A percentile compares a stretch with the other conserved stretches of the same genome.
These are phyloP conservation scores for Telfairia occidentalis DNA, from an alignment of 331 rosid species.

Conservation along the genomic window DNA sequence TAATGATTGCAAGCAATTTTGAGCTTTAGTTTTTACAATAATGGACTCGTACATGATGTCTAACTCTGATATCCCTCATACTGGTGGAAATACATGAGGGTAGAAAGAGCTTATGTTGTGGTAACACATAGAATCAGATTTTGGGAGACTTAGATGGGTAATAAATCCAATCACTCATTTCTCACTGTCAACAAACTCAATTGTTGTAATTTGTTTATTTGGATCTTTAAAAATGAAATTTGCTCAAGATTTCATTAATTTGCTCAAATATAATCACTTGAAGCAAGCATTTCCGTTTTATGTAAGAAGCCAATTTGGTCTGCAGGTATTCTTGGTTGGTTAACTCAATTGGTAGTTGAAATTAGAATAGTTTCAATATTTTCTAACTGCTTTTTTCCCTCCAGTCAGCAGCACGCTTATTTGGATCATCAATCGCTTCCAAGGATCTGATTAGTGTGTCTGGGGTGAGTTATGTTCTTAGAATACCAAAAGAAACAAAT, in stretches of 20 bases:
- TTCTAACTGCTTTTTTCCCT: conserved; percentile 9
- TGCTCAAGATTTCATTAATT: background rate
- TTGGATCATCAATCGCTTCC: conserved; percentile 77
- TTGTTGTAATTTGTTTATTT: background rate
- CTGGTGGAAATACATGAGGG: background rate
- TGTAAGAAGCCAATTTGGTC: background rate
- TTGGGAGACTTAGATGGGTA: background rate
- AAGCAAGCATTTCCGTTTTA: background rate
- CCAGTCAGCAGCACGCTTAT: conserved; percentile 88
- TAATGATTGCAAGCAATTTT: background rate
- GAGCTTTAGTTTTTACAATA: background rate
- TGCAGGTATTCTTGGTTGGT: background rate
- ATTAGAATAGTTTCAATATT: background rate
- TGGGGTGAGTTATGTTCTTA: conserved; percentile 52
- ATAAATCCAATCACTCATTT: background rate
- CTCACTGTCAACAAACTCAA: background rate
- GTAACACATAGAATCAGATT: background rate
- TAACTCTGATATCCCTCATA: background rate
- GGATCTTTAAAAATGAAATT: background rate
- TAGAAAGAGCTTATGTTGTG: background rate
- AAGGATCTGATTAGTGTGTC: conserved; percentile 81
- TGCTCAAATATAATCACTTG: background rate
- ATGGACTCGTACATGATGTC: background rate
- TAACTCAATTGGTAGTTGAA: background rate
- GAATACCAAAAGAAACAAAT: background rate